phyloP scores from a whole-genome alignment of 208 protist genomes.

The Leishmania tarentolae region DNA sequence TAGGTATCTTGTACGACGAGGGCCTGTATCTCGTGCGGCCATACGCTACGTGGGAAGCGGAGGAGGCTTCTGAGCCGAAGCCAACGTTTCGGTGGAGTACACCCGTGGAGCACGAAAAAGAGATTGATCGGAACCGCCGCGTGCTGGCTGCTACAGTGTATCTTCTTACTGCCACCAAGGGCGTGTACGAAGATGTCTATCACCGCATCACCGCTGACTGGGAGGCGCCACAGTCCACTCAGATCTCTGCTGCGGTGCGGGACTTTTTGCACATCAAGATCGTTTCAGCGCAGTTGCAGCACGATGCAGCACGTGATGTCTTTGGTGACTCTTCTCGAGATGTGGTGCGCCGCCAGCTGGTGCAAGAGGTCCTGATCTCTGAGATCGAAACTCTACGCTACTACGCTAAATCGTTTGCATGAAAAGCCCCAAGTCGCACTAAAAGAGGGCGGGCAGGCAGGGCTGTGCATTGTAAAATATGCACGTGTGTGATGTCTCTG shows the following conservation, averaged over 20 bases:
- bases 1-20: constrained; percentile 83
- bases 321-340: constrained; percentile 26
- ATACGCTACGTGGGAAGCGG: constrained; percentile 24
- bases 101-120: constrained; percentile 20
- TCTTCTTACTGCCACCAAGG: constrained; percentile 14
- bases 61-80: constrained; percentile 24
- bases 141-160: constrained; percentile 33
- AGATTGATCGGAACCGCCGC: constrained; percentile 40
- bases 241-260: constrained; percentile 10
- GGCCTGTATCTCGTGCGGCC: constrained; percentile 71
- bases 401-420: constrained; percentile 21
- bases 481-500: background rate
- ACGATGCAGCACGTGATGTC: constrained; percentile 6
- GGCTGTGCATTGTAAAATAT: background rate
- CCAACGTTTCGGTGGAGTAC: constrained; percentile 24
- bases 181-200: constrained; percentile 35
- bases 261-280: constrained; percentile 26
- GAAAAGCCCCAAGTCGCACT: background rate
- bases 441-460: background rate
- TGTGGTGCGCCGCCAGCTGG: constrained; percentile 29
- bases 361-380: constrained; percentile 41
- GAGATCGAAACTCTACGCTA: constrained; percentile 46
- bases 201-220: constrained; percentile 52
- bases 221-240: constrained; percentile 28
- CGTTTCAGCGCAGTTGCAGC: constrained; percentile 15